A percentile compares a stretch with the other conserved stretches of the same genome.
Evolutionary conservation across 306 rosid genomes (phyloP).

Genomic region (Oxytropis ochrocephala): DNA sequence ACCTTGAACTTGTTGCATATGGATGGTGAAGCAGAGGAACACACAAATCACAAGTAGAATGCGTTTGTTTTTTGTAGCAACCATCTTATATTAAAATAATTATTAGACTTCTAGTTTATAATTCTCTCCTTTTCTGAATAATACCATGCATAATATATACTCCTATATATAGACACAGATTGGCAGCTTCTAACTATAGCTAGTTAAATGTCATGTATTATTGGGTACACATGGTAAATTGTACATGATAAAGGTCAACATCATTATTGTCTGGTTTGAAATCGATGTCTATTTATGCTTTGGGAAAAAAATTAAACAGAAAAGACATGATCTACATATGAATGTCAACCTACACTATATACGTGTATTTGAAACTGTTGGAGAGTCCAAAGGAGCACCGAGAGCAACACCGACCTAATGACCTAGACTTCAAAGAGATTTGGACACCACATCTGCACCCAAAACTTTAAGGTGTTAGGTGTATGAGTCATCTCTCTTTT

Average conservation of each 20-base stretch:
- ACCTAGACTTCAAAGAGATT: too few relatives aligned
- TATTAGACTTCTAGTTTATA: not conserved
- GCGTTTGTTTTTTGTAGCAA: constrained; percentile 36
- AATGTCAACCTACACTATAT: not conserved
- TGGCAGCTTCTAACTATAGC: not conserved
- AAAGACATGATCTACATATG: not conserved
- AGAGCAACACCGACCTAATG: too few relatives aligned
- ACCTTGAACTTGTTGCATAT: constrained; percentile 52
- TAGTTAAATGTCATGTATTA: constrained; percentile 19
- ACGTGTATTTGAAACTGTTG: constrained; percentile 3
- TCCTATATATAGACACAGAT: constrained; percentile 31
- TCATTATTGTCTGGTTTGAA: constrained; percentile 45
- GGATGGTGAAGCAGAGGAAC: constrained; percentile 46
- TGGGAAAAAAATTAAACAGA: not conserved
- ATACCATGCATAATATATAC: not conserved
- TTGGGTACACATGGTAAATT: constrained; percentile 20
- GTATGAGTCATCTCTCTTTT: too few relatives aligned
- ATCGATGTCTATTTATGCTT: constrained; percentile 21
- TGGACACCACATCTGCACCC: too few relatives aligned
- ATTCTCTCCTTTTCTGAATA: not conserved
- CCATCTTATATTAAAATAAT: constrained; percentile 22
- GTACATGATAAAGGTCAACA: constrained; percentile 38
- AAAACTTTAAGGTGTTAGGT: too few relatives aligned
- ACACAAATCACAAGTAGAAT: constrained; percentile 46
- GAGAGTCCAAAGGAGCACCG: too few relatives aligned